Evolutionary conservation across 805 yeast species (phyloP), one percentile per base, ranked within the genome.

Genomic region (Kodamaea neixiangensis): DNA sequence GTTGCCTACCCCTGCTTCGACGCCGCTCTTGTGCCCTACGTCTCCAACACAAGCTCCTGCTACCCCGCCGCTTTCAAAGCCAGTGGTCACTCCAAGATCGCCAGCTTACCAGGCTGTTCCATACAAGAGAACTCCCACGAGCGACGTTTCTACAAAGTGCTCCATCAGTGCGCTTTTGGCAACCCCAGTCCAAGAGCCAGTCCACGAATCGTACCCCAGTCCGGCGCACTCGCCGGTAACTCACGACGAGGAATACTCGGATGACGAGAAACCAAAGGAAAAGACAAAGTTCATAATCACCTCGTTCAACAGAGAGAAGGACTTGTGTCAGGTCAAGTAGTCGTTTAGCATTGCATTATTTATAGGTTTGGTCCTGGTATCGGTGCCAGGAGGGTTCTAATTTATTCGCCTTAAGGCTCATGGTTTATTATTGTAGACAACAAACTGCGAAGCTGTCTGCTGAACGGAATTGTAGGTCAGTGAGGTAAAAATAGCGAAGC

Each of bases 231-330:
- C 72, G 3, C 72, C 73, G 11, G 51, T 53, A 31, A 38, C 55
- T 11, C 58, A 55, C 20, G 49, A 54, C 4, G 57, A 56, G 35
- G 59, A 55, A 35, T 58, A 55, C 18, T 51, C 51, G n/a, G 48
- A 37, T n/a, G 65, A 63, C 18, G 55, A 58, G 20, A 57, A 43
- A 19, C 22, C 29, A 9, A 31, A 34, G 18, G 50, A 35, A 7
- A 44, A 50, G 31, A 41, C 58, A 25, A 53, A 63, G 56, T 71
- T 71, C 52, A 62, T 72, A 10, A 63, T 71, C 47, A 71, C 76
- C 6, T 68, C 75, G 1, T 61, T 68, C 48, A 66, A 68, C 49
- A 52, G 54, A 37, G 60, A 64, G 46, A 61, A 64, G 44, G 65
- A 61, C 22, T 66, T 68, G 59, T 61, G 64, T 44, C 65, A 55